phyloP scores from a whole-genome alignment of 1,284 basidiomycete genomes.

The Leccinum ponderosum region DNA sequence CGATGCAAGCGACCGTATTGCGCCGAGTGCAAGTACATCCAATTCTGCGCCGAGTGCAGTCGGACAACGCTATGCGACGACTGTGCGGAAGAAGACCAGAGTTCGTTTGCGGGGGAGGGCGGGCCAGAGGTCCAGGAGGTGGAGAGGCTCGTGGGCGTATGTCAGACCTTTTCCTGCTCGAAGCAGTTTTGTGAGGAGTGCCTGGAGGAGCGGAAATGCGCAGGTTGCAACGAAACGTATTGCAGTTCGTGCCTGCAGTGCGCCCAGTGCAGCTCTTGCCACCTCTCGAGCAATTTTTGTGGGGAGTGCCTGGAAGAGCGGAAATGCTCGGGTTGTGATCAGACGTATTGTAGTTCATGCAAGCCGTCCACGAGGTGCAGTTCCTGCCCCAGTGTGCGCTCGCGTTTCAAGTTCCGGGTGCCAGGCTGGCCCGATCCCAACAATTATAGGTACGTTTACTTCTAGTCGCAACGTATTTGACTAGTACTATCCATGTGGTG shows the following conservation, averaged over 20 bases:
- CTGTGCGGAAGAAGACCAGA: slow-evolving; percentile 23
- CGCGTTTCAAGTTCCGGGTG: too few relatives aligned
- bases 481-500: not conserved
- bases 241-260: slow-evolving; percentile 14
- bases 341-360: slow-evolving; percentile 17
- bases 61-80: slow-evolving; percentile 12
- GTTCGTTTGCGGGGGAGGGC: not conserved
- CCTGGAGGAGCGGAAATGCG: slow-evolving; percentile 9
- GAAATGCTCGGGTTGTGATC: slow-evolving; percentile 15
- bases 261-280: slow-evolving; percentile 8
- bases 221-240: slow-evolving; percentile 12
- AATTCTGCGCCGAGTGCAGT: slow-evolving; percentile 13
- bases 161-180: slow-evolving; percentile 5
- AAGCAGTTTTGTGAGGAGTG: slow-evolving; percentile 13
- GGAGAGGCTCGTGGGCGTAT: slow-evolving; percentile 3
- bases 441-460: too few relatives aligned
- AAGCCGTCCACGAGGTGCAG: not conserved
- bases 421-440: too few relatives aligned
- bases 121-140: slow-evolving; percentile 8
- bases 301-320: not conserved
- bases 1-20: too few relatives aligned
- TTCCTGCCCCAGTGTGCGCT: too few relatives aligned
- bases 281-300: not conserved
- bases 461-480: not conserved
- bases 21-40: slow-evolving; percentile 22